phyloP scores from a whole-genome alignment of 2,329 filamentous ascomycete species.

The Aschersonia sp. region DNA sequence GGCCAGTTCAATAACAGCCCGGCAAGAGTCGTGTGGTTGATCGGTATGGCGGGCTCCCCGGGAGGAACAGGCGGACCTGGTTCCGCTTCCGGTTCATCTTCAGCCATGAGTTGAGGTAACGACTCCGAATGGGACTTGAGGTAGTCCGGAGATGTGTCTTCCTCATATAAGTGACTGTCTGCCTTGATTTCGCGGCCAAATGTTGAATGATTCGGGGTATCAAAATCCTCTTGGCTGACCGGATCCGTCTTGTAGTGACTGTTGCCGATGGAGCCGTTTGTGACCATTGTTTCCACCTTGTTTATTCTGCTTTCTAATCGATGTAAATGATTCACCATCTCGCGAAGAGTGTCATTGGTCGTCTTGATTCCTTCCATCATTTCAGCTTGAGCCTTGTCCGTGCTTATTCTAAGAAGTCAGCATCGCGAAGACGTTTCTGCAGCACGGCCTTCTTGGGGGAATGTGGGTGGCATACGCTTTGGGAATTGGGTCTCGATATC shows the following conservation, averaged over 20 bases:
- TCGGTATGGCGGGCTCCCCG: slow-evolving; percentile 57
- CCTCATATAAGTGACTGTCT: slow-evolving; percentile 5
- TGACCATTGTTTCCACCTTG: slow-evolving; percentile 18
- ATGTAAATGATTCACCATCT: slow-evolving; percentile 21
- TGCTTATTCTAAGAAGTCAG: slow-evolving; percentile 18
- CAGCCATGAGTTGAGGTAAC: slow-evolving; percentile 16
- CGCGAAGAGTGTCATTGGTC: slow-evolving; percentile 22
- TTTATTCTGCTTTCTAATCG: slow-evolving; percentile 22
- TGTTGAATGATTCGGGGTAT: neutral
- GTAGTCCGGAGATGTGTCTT: slow-evolving; percentile 10
- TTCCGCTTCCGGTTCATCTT: slow-evolving; percentile 35
- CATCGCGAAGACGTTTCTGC: neutral
- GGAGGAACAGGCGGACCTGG: slow-evolving; percentile 37
- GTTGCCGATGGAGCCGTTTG: slow-evolving; percentile 6
- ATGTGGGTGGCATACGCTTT: slow-evolving; percentile 50
- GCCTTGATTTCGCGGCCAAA: slow-evolving; percentile 3
- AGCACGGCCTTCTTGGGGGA: neutral
- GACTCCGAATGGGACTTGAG: slow-evolving; percentile 11
- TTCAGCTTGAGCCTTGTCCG: slow-evolving; percentile 46
- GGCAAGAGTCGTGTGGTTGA: slow-evolving; percentile 82
- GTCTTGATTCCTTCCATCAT: slow-evolving; percentile 39
- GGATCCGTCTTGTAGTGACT: slow-evolving; percentile 11
- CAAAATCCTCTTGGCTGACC: neutral
- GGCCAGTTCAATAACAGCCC: slow-evolving; percentile 65
- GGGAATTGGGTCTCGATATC: slow-evolving; percentile 80